A percentile compares a stretch with the other conserved stretches of the same genome.
phyloP scores from a whole-genome alignment of 371 early-diverging fungal species.

The Sporodiniella umbellata region DNA sequence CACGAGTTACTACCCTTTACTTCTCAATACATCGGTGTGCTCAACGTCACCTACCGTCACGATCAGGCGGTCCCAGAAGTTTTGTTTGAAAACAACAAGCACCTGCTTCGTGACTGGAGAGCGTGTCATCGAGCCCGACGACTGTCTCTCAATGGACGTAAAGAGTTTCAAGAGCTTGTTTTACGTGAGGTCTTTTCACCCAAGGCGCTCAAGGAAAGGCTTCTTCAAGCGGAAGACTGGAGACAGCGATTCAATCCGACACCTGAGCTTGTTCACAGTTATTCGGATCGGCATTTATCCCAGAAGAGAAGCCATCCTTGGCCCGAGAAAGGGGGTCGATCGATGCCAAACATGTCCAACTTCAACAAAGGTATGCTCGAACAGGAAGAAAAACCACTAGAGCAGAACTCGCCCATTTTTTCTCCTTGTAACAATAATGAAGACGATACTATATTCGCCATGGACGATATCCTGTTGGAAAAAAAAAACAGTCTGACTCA shows the following conservation, averaged over 20 bases:
- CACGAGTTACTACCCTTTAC: conserved; percentile 83
- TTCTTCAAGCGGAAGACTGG: conserved; percentile 43
- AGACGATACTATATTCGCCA: conserved; percentile 12
- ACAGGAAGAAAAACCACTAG: neutral
- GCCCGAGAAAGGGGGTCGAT: conserved; percentile 14
- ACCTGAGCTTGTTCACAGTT: neutral
- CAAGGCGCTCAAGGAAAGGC: conserved; percentile 57
- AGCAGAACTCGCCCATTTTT: too few species aligned
- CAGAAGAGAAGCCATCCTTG: neutral
- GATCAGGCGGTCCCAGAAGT: conserved; percentile 55
- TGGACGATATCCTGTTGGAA: conserved; percentile 20
- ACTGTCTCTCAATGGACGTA: conserved; percentile 1
- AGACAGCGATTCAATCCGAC: conserved; percentile 5
- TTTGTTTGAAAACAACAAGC: conserved; percentile 76
- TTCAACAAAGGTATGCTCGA: conserved; percentile 2
- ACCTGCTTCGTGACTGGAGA: conserved; percentile 57
- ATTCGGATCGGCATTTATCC: neutral
- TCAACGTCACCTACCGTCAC: conserved; percentile 84
- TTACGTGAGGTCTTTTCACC: conserved; percentile 77
- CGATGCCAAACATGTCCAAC: conserved; percentile 16
- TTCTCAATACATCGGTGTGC: conserved; percentile 87
- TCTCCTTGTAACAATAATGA: neutral
- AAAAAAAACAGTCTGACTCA: conserved; percentile 1
- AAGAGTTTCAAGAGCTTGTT: conserved; percentile 61
- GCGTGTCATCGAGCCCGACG: neutral